phyloP scores from a whole-genome alignment of 768 basidiomycete species.

The Suillus hirtellus region DNA sequence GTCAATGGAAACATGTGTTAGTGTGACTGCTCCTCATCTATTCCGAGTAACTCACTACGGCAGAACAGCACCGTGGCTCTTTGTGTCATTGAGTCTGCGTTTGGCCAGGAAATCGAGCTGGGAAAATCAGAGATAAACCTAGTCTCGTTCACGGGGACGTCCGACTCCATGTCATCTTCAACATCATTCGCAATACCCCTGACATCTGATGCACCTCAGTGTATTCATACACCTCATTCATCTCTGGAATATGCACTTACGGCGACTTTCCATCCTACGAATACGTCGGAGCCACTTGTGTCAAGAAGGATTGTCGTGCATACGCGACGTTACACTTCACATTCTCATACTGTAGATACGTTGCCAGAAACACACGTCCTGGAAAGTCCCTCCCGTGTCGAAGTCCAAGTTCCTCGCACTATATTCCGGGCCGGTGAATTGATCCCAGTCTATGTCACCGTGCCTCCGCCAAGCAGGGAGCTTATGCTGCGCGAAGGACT shows the following conservation, averaged over 20 bases:
- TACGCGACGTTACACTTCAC: constrained; percentile 72
- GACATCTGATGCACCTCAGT: constrained; percentile 78
- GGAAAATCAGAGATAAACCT: constrained; percentile 56
- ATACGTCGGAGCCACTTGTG: constrained; percentile 39
- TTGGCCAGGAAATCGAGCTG: constrained; percentile 66
- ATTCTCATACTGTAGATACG: constrained; percentile 52
- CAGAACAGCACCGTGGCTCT: constrained; percentile 59
- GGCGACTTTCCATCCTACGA: constrained; percentile 60
- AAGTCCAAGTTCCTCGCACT: constrained; percentile 71
- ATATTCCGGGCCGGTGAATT: constrained; percentile 71
- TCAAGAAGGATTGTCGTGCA: constrained; percentile 66
- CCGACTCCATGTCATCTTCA: constrained; percentile 52
- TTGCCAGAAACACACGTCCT: constrained; percentile 61
- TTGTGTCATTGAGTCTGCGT: constrained; percentile 65
- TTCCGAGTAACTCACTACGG: constrained; percentile 15
- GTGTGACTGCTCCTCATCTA: constrained; percentile 34
- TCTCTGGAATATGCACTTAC: constrained; percentile 69
- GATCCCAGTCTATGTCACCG: constrained; percentile 76
- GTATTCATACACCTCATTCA: constrained; percentile 74
- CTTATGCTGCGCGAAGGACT: constrained; percentile 70
- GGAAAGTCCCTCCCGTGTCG: constrained; percentile 64
- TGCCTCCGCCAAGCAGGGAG: constrained; percentile 72
- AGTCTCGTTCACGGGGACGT: constrained; percentile 42
- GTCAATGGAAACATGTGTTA: constrained; percentile 70
- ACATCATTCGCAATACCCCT: constrained; percentile 85